These are phyloP conservation scores for Camellia oleifera DNA, from an alignment of 179 eudicot species.

Conservation along the genomic window DNA sequence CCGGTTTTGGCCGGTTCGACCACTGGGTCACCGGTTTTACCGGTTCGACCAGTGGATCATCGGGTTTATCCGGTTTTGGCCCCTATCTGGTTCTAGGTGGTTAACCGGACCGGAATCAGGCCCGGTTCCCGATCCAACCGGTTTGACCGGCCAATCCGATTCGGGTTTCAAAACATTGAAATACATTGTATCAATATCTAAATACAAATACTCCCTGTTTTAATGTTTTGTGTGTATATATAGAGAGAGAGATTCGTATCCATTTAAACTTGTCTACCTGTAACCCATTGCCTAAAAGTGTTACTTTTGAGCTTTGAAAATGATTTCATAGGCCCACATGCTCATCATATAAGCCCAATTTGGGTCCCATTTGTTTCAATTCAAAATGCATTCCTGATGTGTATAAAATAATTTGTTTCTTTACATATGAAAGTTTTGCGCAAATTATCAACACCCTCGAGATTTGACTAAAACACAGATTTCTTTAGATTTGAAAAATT, in stretches of 20 bases:
- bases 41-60: too few relatives aligned
- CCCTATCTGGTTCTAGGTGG: too few relatives aligned
- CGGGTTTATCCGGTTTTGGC: too few relatives aligned
- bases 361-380: conserved; percentile 27
- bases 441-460: too few relatives aligned
- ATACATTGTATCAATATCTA: neutral
- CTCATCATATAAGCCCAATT: conserved; percentile 8
- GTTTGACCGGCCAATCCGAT: too few relatives aligned
- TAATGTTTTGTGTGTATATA: too few relatives aligned
- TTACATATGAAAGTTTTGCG: neutral
- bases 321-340: conserved; percentile 12
- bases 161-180: neutral
- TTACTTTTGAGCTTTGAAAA: conserved; percentile 18
- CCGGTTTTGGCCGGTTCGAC: too few relatives aligned
- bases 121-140: too few relatives aligned
- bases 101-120: too few relatives aligned
- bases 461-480: too few relatives aligned
- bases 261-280: neutral
- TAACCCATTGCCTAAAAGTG: conserved; percentile 5
- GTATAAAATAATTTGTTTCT: neutral
- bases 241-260: neutral
- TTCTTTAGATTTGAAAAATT: too few relatives aligned
- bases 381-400: neutral
- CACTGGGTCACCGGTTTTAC: too few relatives aligned
- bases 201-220: neutral